Base-by-base conservation (phyloP, 2,329 filamentous ascomycete genomes). In the Fusarium subtropicale region DNA sequence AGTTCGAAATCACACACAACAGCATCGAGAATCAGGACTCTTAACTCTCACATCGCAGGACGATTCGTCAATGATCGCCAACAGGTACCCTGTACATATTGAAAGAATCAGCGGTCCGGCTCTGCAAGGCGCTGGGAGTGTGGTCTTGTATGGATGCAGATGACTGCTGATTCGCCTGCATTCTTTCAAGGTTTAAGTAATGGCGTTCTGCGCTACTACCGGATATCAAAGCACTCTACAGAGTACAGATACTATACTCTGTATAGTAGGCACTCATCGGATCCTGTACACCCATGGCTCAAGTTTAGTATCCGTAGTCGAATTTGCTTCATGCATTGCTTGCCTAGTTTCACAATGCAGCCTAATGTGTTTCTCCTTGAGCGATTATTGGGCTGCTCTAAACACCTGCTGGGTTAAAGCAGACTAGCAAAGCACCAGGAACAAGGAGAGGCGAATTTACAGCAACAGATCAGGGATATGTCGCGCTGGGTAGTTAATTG, bases 41-140 rank as follows among this genome's bases (percentile, higher is more conserved):
- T n/a, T 31, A n/a, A 15, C 28, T 30, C 28, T 30, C 28, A 30
- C 28, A 28, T 60, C 39, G 20, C n/a, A 22, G n/a, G 34, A 60
- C 20, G n/a, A 20, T 41, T 42, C 22, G 30, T 28, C 26, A 56
- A 50, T 30, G 22, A 20, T 30, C 26, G 18, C 22, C 34, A 26
- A 31, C 12, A 46, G 16, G 22, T 60, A 22, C 20, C 3, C 20
- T 22, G 20, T 22, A 22, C 20, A 22, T 22, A 22, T 45, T 62
- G 55, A 45, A 41, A 53, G 16, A 33, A 33, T 38, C 56, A 52
- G 71, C 68, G 62, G 68, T 56, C 51, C 71, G 56, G 34, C 38
- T 66, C 60, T 75, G 68, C 71, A 74, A 53, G 53, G 60, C 64
- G 73, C 68, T 74, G 57, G 59, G 73, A 73, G 50, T 53, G 66